Base-by-base conservation (phyloP, 1,139 yeast genomes). In the Candida sp. region DNA sequence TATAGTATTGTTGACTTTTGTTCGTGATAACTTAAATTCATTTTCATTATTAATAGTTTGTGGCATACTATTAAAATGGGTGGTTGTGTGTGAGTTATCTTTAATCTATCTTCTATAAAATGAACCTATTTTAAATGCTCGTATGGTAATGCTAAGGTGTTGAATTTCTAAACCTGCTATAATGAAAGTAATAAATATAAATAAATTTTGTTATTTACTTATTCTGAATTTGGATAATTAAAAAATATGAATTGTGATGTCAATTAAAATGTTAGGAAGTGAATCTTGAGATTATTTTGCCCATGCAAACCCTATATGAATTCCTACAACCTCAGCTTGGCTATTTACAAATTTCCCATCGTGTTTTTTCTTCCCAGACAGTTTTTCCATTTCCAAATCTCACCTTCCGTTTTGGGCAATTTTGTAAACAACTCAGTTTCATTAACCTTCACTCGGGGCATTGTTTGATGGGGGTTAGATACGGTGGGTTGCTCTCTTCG, bases 41-140 rank as follows among this genome's bases (percentile, higher is more conserved):
- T 73, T 73, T 52, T 73, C 78, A 58, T 73, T 70, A 52, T 66
- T 70, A 43, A 70, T 48, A 12, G 67, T 56, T 54, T 64, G 69
- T 25, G 71, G 67, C 76, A 71, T 68, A 29, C 21, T 45, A 23
- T 41, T 15, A 21, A 34, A 5, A 33, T 15, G 19, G 19, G 19
- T 15, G 19, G 19, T 15, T 15, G 19, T 15, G 19, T 15, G 19
- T 15, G 19, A 15, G 19, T 15, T 15, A 15, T 15, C 19, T 15
- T 15, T 15, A 15, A 15, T 15, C 19, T 15, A 15, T 15, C 19
- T 15, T 15, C 19, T 15, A 15, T 15, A 15, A 15, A 15, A 15
- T 15, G 19, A 15, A 15, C 19, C 19, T 15, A 3, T 2, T n/a
- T 32, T 8, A 12, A 33, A 19, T 12, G 36, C 9, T 12, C 22